Conservation (phyloP, 371 early-diverging fungal species). For the Entomophthora muscae region DNA sequence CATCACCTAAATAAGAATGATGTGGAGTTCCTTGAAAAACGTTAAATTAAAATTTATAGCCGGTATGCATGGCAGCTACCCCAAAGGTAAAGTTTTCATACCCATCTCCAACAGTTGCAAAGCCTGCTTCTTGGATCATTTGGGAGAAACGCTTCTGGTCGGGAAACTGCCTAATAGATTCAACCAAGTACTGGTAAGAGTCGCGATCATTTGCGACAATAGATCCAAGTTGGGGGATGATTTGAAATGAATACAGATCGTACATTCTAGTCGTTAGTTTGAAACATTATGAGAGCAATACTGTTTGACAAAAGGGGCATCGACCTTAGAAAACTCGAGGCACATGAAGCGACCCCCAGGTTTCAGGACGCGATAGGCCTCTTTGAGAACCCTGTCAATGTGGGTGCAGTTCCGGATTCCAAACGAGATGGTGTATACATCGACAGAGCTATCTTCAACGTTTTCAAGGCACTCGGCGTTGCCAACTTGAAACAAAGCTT, state of each 20-base stretch:
- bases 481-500: constrained; percentile 53
- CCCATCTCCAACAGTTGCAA: constrained; percentile 71
- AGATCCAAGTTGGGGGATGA: constrained; percentile 82
- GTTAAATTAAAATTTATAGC: constrained; percentile 52
- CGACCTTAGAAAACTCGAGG: constrained; percentile 84
- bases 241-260: constrained; percentile 83
- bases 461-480: constrained; percentile 75
- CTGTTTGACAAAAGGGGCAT: constrained; percentile 65
- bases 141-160: constrained; percentile 74
- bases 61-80: constrained; percentile 87
- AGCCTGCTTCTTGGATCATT: constrained; percentile 82
- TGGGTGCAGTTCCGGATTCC: constrained; percentile 95
- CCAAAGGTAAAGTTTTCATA: constrained; percentile 93
- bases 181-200: constrained; percentile 96
- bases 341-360: constrained; percentile 91
- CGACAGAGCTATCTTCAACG: constrained; percentile 60
- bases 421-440: constrained; percentile 90
- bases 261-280: constrained; percentile 39
- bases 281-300: constrained; percentile 16
- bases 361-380: constrained; percentile 86
- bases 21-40: background rate
- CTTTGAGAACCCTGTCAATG: constrained; percentile 66
- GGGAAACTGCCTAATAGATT: constrained; percentile 89
- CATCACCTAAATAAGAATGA: no score
- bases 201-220: constrained; percentile 77